Base-by-base conservation (phyloP, 352 stramenopile genomes). In the Pythium dissimile region DNA sequence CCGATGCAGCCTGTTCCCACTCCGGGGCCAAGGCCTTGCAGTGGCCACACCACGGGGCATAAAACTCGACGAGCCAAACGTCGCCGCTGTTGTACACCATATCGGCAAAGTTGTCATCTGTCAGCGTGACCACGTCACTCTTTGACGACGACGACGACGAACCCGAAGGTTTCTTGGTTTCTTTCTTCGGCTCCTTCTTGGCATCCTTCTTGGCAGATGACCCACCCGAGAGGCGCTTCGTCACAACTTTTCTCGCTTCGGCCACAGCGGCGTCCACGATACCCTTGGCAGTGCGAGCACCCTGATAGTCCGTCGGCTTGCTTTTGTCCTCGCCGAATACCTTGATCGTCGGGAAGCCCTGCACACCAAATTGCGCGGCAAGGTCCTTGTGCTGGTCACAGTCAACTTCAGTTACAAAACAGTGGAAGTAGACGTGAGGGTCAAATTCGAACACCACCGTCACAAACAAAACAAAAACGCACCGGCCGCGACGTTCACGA, bases 321-420 rank as follows among this genome's bases (percentile, higher is more conserved):
- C 72, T 73, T 66, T 95, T 95, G 73, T 94, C 69, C 5, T 80
- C 80, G 31, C 80, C 80, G 64, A 98, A 97, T 39, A 97, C 75
- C 66, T 97, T 98, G 67, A 98, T 97, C 9, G 93, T 97, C 16
- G 94, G 94, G 66, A 95, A 98, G 16, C 93, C 93, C 59, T 92
- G 69, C 21, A 98, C 86, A 23, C 73, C 86, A 62, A 94, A 98
- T 62, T 95, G 69, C 28, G 76, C 75, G 20, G 93, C 88, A 12
- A 98, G 72, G 1, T 80, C 67, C 62, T 92, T 79, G 64, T 97
- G 76, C 56, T 93, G 62, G 35, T 94, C 69, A 32, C 80, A 92
- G 52, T 95, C 84, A 28, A 95, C 78, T 71, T 42, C 31, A n/a
- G n/a, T n/a, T n/a, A n/a, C n/a, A n/a, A n/a, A n/a, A n/a, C n/a